phyloP scores from a whole-genome alignment of 2,329 filamentous ascomycete genomes.

The Ophiobolus disseminans region DNA sequence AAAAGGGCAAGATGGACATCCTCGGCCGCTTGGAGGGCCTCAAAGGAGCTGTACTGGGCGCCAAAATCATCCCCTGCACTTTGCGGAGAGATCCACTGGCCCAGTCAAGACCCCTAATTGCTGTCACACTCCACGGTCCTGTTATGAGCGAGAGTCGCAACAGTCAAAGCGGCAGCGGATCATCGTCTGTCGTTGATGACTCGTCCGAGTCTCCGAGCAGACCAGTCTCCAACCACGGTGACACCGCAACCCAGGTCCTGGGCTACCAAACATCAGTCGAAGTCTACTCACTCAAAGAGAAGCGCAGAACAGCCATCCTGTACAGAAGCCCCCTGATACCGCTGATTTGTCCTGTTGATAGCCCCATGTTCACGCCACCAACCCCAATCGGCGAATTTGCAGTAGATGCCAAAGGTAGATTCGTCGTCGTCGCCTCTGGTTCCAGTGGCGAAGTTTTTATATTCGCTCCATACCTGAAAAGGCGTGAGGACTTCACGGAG shows the following conservation, averaged over 20 bases:
- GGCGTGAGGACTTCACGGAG: constrained; percentile 33
- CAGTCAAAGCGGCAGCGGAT: constrained; percentile 42
- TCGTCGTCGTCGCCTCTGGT: constrained; percentile 78
- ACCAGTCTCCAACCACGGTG: constrained; percentile 39
- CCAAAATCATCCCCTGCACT: constrained; percentile 80
- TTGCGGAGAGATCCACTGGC: constrained; percentile 60
- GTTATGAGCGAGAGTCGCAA: constrained; percentile 59
- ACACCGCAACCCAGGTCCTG: constrained; percentile 53
- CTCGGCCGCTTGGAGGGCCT: constrained; percentile 77
- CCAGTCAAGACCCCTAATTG: constrained; percentile 74
- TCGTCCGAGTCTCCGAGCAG: constrained; percentile 46
- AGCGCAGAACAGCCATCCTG: constrained; percentile 73
- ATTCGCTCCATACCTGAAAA: constrained; percentile 55
- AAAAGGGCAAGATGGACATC: constrained; percentile 73
- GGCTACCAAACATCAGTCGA: constrained; percentile 88
- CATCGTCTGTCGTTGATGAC: constrained; percentile 48
- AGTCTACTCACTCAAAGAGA: constrained; percentile 83
- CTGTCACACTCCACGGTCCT: constrained; percentile 80
- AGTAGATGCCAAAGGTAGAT: constrained; percentile 75
- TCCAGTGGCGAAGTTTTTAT: constrained; percentile 87
- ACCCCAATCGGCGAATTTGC: constrained; percentile 74
- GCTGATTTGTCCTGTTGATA: constrained; percentile 62
- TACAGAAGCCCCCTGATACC: constrained; percentile 72
- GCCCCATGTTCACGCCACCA: constrained; percentile 72
- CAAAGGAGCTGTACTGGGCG: constrained; percentile 78